phyloP scores from a whole-genome alignment of 1,284 basidiomycete species.

The Marasmius tenuissimus region DNA sequence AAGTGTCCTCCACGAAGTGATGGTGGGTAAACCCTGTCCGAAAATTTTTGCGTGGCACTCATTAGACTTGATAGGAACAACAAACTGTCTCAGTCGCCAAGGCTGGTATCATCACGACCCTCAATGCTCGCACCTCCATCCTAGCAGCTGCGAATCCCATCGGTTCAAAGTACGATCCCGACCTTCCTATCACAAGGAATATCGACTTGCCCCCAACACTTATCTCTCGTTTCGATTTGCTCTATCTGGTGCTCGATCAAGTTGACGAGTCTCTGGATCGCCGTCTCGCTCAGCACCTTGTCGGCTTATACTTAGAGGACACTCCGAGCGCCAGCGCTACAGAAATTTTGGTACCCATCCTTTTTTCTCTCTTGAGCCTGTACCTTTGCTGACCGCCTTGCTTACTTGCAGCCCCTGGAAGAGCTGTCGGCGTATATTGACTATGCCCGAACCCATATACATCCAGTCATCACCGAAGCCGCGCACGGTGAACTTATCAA shows the following conservation, averaged over 20 bases:
- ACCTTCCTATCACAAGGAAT: slow-evolving; percentile 83
- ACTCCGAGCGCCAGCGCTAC: slow-evolving; percentile 65
- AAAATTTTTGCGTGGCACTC: not conserved
- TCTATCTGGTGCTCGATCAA: slow-evolving; percentile 97
- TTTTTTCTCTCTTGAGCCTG: not conserved
- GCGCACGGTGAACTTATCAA: slow-evolving; percentile 85
- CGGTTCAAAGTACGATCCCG: slow-evolving; percentile 92
- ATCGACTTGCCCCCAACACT: slow-evolving; percentile 96
- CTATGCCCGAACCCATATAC: slow-evolving; percentile 86
- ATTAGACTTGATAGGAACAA: slow-evolving; percentile 73
- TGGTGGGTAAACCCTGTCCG: slow-evolving; percentile 57
- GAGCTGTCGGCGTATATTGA: slow-evolving; percentile 94
- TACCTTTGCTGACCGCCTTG: not conserved
- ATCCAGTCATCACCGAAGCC: slow-evolving; percentile 86
- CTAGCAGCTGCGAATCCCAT: slow-evolving; percentile 97
- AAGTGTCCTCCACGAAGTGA: slow-evolving; percentile 97
- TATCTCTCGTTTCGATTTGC: slow-evolving; percentile 95
- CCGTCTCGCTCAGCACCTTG: slow-evolving; percentile 90
- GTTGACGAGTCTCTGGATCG: slow-evolving; percentile 90
- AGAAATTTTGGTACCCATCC: slow-evolving; percentile 73
- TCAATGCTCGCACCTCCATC: slow-evolving; percentile 97
- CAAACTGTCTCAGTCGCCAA: slow-evolving; percentile 99
- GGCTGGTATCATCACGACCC: slow-evolving; percentile 97
- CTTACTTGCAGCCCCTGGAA: slow-evolving; percentile 68
- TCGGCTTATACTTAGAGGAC: slow-evolving; percentile 93